Conservation (phyloP, 208 protist species). For the Wallacemonas sp. region DNA sequence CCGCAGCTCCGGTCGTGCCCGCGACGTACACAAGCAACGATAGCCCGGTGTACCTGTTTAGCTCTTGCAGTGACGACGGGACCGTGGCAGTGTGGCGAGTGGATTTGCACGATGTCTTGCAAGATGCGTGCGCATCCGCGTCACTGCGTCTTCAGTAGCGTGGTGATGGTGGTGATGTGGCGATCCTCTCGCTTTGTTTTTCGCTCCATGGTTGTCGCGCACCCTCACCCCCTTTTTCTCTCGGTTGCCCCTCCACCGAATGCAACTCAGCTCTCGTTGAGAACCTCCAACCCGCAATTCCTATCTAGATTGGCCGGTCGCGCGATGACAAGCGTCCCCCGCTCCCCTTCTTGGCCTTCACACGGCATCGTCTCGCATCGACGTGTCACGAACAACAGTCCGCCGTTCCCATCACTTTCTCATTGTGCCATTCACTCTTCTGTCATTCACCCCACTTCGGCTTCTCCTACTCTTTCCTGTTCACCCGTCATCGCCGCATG, state of each 20-base stretch:
- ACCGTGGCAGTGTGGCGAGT: conserved; percentile 73
- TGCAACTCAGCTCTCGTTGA: too few relatives aligned
- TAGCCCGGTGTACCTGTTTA: conserved; percentile 59
- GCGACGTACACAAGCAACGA: not conserved
- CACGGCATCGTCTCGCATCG: too few relatives aligned
- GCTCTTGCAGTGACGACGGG: conserved; percentile 59
- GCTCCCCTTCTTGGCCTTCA: too few relatives aligned
- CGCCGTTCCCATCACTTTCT: not conserved
- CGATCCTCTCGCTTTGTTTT: not conserved
- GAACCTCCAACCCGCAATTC: too few relatives aligned
- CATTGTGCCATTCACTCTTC: not conserved
- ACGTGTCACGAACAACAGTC: too few relatives aligned
- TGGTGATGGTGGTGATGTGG: not conserved
- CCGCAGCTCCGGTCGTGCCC: not conserved
- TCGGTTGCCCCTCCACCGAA: too few relatives aligned
- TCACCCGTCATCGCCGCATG: too few relatives aligned
- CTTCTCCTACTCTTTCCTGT: too few relatives aligned
- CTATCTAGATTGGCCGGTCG: too few relatives aligned
- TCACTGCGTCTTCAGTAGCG: not conserved
- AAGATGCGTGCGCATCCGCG: not conserved
- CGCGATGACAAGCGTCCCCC: too few relatives aligned
- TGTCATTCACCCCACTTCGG: too few relatives aligned
- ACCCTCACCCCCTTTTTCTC: too few relatives aligned
- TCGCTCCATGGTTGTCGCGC: not conserved
- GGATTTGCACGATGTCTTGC: conserved; percentile 45